Conservation (phyloP, 345 rosid species). For the Gossypium stocksii region DNA sequence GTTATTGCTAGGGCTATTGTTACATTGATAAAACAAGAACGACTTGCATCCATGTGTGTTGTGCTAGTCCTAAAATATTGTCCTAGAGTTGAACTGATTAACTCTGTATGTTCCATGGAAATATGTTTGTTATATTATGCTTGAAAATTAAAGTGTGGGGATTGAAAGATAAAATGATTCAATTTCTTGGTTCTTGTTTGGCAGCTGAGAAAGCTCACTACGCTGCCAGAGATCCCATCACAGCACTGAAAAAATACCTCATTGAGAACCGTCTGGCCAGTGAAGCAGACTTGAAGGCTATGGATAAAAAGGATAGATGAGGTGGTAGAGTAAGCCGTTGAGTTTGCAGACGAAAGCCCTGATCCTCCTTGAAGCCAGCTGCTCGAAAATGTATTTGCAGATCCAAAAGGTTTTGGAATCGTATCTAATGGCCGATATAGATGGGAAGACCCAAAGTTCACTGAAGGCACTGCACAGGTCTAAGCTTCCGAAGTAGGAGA, state of each 20-base stretch:
- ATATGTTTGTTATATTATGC: neutral
- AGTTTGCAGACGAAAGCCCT: constrained; percentile 75
- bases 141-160: constrained; percentile 4
- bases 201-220: constrained; percentile 78
- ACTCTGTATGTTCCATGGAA: neutral
- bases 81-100: neutral
- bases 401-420: constrained; percentile 78
- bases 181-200: constrained; percentile 20
- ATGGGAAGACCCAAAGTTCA: constrained; percentile 82
- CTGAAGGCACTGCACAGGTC: constrained; percentile 75
- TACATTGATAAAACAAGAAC: neutral
- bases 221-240: constrained; percentile 74
- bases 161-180: neutral
- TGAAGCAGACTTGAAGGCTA: constrained; percentile 65
- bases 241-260: constrained; percentile 59
- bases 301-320: constrained; percentile 75
- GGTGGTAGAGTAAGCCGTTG: constrained; percentile 67
- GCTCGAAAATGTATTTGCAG: constrained; percentile 78
- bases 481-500: constrained; percentile 22
- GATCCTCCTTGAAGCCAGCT: constrained; percentile 65
- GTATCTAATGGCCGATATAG: constrained; percentile 73
- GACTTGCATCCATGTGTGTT: neutral
- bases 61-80: too few relatives aligned
- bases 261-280: constrained; percentile 53
- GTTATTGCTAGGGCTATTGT: neutral